Base-by-base conservation (phyloP, 78 protist genomes). In the Capsaspora owczarzaki region DNA sequence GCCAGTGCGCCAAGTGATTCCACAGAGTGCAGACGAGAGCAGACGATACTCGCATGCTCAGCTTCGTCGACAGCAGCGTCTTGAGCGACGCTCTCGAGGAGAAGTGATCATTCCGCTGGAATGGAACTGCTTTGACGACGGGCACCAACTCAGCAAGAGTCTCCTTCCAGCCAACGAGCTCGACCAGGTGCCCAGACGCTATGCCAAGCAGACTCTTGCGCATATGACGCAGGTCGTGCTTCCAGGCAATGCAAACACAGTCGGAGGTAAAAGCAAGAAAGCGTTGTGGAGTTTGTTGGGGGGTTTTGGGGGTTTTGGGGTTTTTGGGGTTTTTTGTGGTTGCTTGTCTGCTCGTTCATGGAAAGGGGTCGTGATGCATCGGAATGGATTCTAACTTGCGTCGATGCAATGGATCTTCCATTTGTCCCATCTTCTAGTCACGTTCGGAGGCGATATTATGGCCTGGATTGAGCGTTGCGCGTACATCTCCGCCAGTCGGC, bases 381-480 rank as follows among this genome's bases (percentile, higher is more conserved):
- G n/a, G n/a, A n/a, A n/a, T n/a, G n/a, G n/a, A n/a, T n/a, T n/a
- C n/a, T n/a, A n/a, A n/a, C n/a, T n/a, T n/a, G n/a, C n/a, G n/a
- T n/a, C n/a, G n/a, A n/a, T n/a, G n/a, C n/a, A n/a, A n/a, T n/a
- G n/a, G n/a, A n/a, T n/a, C n/a, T n/a, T n/a, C n/a, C n/a, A n/a
- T n/a, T n/a, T n/a, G n/a, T n/a, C n/a, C n/a, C 76, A 56, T 74
- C 66, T 23, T 12, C 61, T 44, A n/a, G 74, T 79, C 47, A 79
- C 83, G 1, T 79, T 79, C 60, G 83, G 83, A 27, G 83, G 83
- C 20, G 56, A 68, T 61, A 79, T 79, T 37, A 79, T 79, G 83
- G 46, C 76, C 43, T 79, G 83, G 83, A 79, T 79, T 74, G 76
- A 68, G 68, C n/a, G 16, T 8, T 22, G 47, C 1, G 83, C 76